Evolutionary conservation across 345 rosid species (phyloP).

Genomic region (Pistacia atlantica): DNA sequence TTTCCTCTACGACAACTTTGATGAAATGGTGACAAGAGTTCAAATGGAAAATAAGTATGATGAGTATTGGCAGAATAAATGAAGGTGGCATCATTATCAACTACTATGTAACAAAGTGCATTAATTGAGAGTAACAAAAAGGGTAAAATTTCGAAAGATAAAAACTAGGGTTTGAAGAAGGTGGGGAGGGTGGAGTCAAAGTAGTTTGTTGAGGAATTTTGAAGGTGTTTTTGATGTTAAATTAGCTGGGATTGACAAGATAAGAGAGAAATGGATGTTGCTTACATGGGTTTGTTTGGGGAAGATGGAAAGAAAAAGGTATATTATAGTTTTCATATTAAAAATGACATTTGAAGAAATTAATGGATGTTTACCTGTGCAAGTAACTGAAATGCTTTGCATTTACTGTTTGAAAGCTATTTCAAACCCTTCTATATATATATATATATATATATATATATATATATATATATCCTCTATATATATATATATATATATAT

Average conservation of each 20-base stretch:
- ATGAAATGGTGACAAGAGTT: background rate
- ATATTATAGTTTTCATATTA: slow-evolving; percentile 23
- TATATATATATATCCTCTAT: slow-evolving; percentile 10
- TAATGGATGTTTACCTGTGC: slow-evolving; percentile 26
- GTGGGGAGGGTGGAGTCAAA: slow-evolving; percentile 17
- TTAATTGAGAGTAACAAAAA: slow-evolving; percentile 16
- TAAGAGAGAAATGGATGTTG: slow-evolving; percentile 16
- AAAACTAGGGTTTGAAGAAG: background rate
- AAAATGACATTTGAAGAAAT: slow-evolving; percentile 30
- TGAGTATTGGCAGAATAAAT: slow-evolving; percentile 1
- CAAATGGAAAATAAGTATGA: background rate
- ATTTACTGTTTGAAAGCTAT: slow-evolving; percentile 45
- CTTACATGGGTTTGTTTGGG: slow-evolving; percentile 19
- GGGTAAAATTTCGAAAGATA: background rate
- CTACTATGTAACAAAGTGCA: slow-evolving; percentile 30
- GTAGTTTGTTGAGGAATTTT: slow-evolving; percentile 30
- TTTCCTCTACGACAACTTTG: background rate
- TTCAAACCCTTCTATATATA: slow-evolving; percentile 34
- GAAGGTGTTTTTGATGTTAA: slow-evolving; percentile 2
- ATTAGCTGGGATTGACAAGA: slow-evolving; percentile 20
- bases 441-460: background rate
- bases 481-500: background rate
- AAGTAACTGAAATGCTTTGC: slow-evolving; percentile 37
- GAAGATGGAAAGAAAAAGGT: slow-evolving; percentile 23
- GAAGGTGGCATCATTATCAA: slow-evolving; percentile 29